Evolutionary conservation across 2,329 filamentous ascomycete genomes (phyloP).

Genomic region (Gremmenia infestans): DNA sequence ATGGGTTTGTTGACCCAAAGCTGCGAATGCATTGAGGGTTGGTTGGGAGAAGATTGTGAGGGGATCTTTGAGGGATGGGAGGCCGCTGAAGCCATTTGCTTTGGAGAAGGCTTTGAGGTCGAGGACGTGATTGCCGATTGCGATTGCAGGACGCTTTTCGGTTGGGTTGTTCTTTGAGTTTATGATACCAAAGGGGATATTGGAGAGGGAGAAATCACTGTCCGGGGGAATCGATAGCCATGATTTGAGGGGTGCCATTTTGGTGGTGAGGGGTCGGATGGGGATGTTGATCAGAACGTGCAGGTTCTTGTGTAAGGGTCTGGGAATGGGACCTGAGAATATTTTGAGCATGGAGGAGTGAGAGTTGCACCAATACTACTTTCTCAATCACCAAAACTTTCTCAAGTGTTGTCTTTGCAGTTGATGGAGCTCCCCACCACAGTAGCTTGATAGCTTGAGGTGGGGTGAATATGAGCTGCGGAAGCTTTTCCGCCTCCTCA

Average conservation of each 20-base stretch:
- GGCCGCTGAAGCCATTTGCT: constrained; percentile 52
- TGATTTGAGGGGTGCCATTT: constrained; percentile 28
- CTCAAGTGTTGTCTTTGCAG: not conserved
- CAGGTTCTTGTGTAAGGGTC: not conserved
- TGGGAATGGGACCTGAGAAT: not conserved
- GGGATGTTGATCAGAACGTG: not conserved
- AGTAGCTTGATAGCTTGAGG: too few relatives aligned
- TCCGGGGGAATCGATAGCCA: constrained; percentile 29
- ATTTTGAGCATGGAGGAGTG: not conserved
- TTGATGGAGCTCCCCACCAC: too few relatives aligned
- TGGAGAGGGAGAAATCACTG: constrained; percentile 60
- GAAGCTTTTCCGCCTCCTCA: too few relatives aligned
- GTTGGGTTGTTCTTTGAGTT: constrained; percentile 41
- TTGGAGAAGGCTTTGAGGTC: constrained; percentile 59
- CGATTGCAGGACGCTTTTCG: constrained; percentile 55
- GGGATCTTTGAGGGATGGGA: constrained; percentile 48
- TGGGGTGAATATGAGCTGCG: too few relatives aligned
- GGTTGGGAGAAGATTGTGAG: constrained; percentile 57
- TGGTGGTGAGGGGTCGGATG: constrained; percentile 4
- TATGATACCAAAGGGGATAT: constrained; percentile 75
- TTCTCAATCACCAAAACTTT: not conserved
- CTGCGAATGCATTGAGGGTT: constrained; percentile 69
- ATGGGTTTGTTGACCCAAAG: constrained; percentile 63
- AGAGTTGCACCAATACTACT: not conserved
- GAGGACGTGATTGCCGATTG: constrained; percentile 63